Evolutionary conservation across 495 filamentous ascomycete genomes (phyloP).

Genomic region (Xylaria nigripes): DNA sequence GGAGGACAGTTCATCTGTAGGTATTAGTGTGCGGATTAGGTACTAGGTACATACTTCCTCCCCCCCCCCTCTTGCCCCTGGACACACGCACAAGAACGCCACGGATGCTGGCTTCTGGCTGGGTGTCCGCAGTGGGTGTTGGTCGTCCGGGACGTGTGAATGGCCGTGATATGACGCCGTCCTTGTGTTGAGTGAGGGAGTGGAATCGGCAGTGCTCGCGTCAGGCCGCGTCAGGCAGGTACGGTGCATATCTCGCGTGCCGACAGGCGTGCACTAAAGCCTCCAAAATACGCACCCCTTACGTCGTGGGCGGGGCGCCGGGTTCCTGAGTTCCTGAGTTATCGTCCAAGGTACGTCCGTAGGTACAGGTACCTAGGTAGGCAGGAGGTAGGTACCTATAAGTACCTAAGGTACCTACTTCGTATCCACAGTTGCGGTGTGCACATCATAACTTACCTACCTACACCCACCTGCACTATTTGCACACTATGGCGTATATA

Average conservation of each 20-base stretch:
- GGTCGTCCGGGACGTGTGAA: neutral
- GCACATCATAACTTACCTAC: neutral
- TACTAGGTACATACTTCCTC: no score
- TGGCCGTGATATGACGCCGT: neutral
- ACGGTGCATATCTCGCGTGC: slow-evolving; percentile 10
- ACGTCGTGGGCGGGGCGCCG: neutral
- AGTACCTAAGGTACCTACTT: no score
- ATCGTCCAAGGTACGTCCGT: no score
- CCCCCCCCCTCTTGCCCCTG: slow-evolving; percentile 11
- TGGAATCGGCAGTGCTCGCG: slow-evolving; percentile 3
- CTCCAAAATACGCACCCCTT: neutral
- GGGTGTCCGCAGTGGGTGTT: slow-evolving; percentile 24
- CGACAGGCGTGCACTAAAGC: neutral
- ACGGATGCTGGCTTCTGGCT: slow-evolving; percentile 12
- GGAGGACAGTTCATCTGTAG: no score
- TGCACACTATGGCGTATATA: no score
- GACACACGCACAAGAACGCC: slow-evolving; percentile 12
- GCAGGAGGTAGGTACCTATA: no score
- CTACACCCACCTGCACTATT: no score
- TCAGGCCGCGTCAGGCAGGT: slow-evolving; percentile 9
- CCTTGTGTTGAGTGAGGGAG: neutral
- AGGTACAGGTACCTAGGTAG: no score
- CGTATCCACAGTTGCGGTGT: neutral
- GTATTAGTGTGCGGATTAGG: no score
- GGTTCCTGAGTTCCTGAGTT: neutral